These are phyloP conservation scores for Amanita polypyramis DNA, from an alignment of 768 basidiomycete species.

Conservation along the genomic window DNA sequence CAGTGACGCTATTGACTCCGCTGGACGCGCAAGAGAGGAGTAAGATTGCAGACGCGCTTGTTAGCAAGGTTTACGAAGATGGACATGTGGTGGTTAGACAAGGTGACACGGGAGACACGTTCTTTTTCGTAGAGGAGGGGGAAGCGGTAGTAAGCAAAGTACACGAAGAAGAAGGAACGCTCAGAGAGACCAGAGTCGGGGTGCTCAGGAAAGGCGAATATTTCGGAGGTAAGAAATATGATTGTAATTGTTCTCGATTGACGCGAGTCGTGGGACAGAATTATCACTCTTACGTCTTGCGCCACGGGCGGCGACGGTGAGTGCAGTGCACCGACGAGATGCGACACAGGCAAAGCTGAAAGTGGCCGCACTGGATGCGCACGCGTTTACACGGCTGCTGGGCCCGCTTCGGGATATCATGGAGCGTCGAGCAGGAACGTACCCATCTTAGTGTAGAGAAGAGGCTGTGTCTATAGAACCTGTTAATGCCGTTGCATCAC, in stretches of 20 bases:
- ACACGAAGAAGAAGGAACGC: constrained; percentile 48
- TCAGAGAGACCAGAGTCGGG: constrained; percentile 62
- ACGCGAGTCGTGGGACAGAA: constrained; percentile 37
- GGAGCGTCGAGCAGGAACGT: constrained; percentile 79
- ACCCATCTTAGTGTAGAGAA: constrained; percentile 36
- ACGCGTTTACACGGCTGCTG: constrained; percentile 87
- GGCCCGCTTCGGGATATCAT: constrained; percentile 90
- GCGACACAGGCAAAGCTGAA: constrained; percentile 58
- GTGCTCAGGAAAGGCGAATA: constrained; percentile 86
- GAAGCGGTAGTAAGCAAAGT: constrained; percentile 80
- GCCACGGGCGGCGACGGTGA: constrained; percentile 95
- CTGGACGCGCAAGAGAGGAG: constrained; percentile 84
- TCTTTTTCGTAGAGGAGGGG: constrained; percentile 96
- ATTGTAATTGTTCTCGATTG: background rate
- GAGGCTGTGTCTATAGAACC: constrained; percentile 11
- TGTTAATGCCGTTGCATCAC: no score
- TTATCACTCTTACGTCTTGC: constrained; percentile 81
- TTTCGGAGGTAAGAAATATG: constrained; percentile 72
- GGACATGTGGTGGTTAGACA: constrained; percentile 85
- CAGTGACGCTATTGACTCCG: constrained; percentile 78
- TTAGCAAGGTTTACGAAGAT: constrained; percentile 70
- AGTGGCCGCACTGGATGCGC: constrained; percentile 87
- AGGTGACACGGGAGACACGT: constrained; percentile 94
- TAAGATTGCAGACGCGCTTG: constrained; percentile 94
- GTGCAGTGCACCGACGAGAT: constrained; percentile 50